A percentile compares a stretch with the other conserved stretches of the same genome.
phyloP scores from a whole-genome alignment of 352 stramenopile species.

The Bremia lactucae region DNA sequence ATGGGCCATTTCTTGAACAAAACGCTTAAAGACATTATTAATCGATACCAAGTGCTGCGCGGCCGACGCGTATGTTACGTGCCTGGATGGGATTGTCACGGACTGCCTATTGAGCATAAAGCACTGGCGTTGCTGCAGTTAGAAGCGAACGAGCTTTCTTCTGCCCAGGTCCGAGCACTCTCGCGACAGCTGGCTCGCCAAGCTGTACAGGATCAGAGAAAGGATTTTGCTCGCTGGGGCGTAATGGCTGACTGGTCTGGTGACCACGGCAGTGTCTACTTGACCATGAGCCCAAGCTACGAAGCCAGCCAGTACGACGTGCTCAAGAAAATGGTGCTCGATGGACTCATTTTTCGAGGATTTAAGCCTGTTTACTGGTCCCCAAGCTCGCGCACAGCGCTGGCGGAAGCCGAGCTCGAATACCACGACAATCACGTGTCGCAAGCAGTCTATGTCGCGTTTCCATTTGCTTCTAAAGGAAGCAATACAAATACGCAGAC shows the following conservation, averaged over 20 bases:
- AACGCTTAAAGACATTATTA: constrained; percentile 97
- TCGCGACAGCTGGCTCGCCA: constrained; percentile 88
- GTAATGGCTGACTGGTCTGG: constrained; percentile 80
- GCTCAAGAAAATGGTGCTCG: constrained; percentile 94
- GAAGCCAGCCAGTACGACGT: constrained; percentile 94
- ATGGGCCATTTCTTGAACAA: constrained; percentile 94
- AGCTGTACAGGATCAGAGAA: constrained; percentile 88
- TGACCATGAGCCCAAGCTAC: constrained; percentile 92
- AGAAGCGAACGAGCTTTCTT: constrained; percentile 42
- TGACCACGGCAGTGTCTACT: constrained; percentile 79
- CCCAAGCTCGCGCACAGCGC: constrained; percentile 92
- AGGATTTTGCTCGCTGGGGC: constrained; percentile 91
- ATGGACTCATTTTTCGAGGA: constrained; percentile 94
- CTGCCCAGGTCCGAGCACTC: constrained; percentile 87
- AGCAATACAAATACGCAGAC: constrained; percentile 5
- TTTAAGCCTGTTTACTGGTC: constrained; percentile 99
- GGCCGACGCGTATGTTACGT: constrained; percentile 92
- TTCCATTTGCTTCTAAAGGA: constrained; percentile 44
- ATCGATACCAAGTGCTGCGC: constrained; percentile 90
- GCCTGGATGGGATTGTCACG: constrained; percentile 98
- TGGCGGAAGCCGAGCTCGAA: constrained; percentile 97
- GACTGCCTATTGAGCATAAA: constrained; percentile 98
- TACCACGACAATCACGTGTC: constrained; percentile 96
- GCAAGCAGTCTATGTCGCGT: constrained; percentile 91
- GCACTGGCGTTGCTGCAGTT: constrained; percentile 89